Base-by-base conservation (phyloP, 352 stramenopile species). In the Phytopythium chamaehyphon region DNA sequence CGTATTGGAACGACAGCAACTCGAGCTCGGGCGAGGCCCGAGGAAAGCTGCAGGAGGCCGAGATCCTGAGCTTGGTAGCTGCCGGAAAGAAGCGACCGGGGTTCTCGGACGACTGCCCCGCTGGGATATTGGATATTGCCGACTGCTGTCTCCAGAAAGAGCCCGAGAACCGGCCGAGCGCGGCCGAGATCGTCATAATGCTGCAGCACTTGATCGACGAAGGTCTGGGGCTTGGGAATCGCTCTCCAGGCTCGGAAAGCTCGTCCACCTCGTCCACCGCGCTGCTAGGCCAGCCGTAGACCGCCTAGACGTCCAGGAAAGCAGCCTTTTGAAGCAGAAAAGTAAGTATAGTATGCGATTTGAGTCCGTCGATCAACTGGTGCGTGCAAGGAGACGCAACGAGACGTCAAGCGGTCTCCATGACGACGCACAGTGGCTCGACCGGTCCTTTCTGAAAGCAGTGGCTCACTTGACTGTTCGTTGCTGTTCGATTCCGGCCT, bases 131-230 rank as follows among this genome's bases (percentile, higher is more conserved):
- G 42, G 33, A 73, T 15, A 11, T 78, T 39, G 69, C 69, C 1
- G 59, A 78, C 28, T 57, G 54, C 2, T 78, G 69, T 24, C 45
- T 78, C 21, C 58, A 74, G 53, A 47, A 60, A 45, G 61, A 76
- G 14, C 66, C 69, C 2, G 44, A 59, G 14, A 45, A 69, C 16
- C 69, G 69, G 12, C 69, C 66, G 26, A 74, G 51, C 4, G 51
- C 62, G 5, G 16, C 59, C 2, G 61, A 55, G 15, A 61, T 79
- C 21, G 66, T 69, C 2, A 54, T 57, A 28, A 64, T 60, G 10
- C 54, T 71, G 8, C 50, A 61, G 16, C 50, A 59, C 10, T 35
- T 71, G 33, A 37, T n/a, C 9, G 37, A 42, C 37, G 37, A 22
- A 9, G 37, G 37, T 6, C 37, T 42, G 62, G 23, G 19, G 40